A percentile compares a stretch with the other conserved stretches of the same genome.
Evolutionary conservation across 192 early-diverging fungal species (phyloP).

Genomic region (Backusella australiensis): DNA sequence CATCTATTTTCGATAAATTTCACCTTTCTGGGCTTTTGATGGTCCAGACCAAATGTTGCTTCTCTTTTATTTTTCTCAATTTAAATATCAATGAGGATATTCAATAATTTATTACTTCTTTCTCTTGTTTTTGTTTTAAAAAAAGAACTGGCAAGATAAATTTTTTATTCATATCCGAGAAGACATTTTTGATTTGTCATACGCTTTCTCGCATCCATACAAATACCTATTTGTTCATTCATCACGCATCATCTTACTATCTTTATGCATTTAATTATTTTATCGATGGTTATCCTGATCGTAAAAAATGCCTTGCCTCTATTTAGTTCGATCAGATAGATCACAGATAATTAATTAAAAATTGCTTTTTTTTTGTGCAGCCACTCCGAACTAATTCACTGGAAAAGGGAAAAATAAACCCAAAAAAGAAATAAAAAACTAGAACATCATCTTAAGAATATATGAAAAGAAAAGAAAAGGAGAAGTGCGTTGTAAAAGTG

Average conservation of each 20-base stretch:
- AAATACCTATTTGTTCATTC: not conserved
- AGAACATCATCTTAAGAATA: not conserved
- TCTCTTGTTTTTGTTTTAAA: not conserved
- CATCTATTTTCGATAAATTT: not conserved
- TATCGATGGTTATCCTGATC: not conserved
- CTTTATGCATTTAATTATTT: not conserved
- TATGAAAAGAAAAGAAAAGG: not conserved
- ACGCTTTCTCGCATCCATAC: not conserved
- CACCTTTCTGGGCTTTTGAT: not conserved
- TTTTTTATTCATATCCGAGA: not conserved
- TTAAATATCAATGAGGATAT: not conserved
- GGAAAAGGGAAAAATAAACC: not conserved
- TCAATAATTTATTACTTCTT: not conserved
- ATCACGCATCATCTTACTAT: not conserved
- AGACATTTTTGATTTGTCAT: not conserved
- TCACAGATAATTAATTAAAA: not conserved
- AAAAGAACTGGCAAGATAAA: not conserved
- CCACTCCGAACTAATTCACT: not conserved
- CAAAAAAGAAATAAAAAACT: not conserved
- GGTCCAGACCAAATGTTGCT: not conserved
- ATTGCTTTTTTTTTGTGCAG: not conserved
- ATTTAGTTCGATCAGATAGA: constrained; percentile 1
- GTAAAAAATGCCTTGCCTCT: not conserved
- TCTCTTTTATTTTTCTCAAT: not conserved
- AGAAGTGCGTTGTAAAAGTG: not conserved